Percentiles rank a stretch among this genome's conserved stretches.
phyloP scores from a whole-genome alignment of 169 alveolate species.

The Plasmodium vivax region DNA sequence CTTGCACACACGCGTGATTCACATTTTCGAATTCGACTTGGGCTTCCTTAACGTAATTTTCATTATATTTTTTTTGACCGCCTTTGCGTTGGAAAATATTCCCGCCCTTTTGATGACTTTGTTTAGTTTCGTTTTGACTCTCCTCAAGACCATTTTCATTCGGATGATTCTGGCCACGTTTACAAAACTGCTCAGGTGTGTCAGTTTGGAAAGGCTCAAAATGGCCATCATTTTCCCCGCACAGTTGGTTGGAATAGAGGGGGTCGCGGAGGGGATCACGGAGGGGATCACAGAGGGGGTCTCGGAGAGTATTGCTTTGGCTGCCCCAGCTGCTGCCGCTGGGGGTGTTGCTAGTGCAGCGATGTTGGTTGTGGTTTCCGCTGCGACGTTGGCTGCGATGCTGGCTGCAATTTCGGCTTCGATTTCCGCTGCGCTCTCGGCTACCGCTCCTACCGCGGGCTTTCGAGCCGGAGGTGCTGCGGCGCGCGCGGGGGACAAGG shows the following conservation, averaged over 20 bases:
- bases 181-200: neutral
- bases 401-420: neutral
- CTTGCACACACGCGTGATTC: neutral
- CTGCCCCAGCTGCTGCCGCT: neutral
- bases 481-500: neutral
- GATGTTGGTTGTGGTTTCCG: neutral
- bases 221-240: neutral
- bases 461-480: neutral
- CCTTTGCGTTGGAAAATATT: neutral
- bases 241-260: neutral
- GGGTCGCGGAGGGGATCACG: too few relatives aligned
- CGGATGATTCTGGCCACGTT: constrained; percentile 1
- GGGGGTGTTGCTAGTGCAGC: neutral
- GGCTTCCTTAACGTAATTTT: neutral
- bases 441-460: neutral
- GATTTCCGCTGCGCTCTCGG: neutral
- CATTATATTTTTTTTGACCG: constrained; percentile 14
- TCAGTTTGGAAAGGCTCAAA: neutral
- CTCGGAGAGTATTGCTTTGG: neutral
- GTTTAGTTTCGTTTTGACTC: neutral
- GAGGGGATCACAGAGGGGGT: neutral
- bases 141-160: constrained; percentile 4
- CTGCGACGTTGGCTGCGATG: neutral
- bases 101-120: neutral
- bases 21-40: neutral